Conservation (phyloP, 306 rosid species). For the Betula pendula region DNA sequence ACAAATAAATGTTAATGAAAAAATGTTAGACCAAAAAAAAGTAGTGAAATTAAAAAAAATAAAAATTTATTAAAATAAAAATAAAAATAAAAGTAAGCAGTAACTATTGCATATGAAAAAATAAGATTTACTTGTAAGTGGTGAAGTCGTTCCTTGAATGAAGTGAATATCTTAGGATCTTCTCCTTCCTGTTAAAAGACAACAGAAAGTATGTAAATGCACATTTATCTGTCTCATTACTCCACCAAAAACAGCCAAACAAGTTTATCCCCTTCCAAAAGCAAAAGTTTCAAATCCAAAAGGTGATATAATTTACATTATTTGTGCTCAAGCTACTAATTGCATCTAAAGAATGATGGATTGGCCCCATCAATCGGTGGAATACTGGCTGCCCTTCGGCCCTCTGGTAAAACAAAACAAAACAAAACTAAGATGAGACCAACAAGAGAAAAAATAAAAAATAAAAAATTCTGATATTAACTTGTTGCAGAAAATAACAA, state of each 20-base stretch:
- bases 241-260: conserved; percentile 17
- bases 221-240: conserved; percentile 17
- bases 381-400: conserved; percentile 55
- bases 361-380: conserved; percentile 71
- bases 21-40: neutral
- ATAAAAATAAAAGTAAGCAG: no score
- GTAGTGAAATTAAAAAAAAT: neutral
- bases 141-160: conserved; percentile 82
- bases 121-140: conserved; percentile 61
- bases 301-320: conserved; percentile 46
- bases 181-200: conserved; percentile 59
- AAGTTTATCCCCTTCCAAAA: conserved; percentile 19
- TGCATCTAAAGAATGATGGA: conserved; percentile 65
- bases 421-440: conserved; percentile 21
- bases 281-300: conserved; percentile 3
- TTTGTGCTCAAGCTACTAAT: conserved; percentile 51
- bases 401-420: conserved; percentile 46
- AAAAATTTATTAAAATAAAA: no score
- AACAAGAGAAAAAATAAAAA: conserved; percentile 4
- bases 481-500: neutral
- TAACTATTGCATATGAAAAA: conserved; percentile 18
- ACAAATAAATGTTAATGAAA: conserved; percentile 18
- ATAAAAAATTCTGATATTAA: neutral
- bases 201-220: conserved; percentile 22
- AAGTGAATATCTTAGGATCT: conserved; percentile 61